These are phyloP conservation scores for Collybia nuda DNA, from an alignment of 768 basidiomycete species.

Conservation along the genomic window DNA sequence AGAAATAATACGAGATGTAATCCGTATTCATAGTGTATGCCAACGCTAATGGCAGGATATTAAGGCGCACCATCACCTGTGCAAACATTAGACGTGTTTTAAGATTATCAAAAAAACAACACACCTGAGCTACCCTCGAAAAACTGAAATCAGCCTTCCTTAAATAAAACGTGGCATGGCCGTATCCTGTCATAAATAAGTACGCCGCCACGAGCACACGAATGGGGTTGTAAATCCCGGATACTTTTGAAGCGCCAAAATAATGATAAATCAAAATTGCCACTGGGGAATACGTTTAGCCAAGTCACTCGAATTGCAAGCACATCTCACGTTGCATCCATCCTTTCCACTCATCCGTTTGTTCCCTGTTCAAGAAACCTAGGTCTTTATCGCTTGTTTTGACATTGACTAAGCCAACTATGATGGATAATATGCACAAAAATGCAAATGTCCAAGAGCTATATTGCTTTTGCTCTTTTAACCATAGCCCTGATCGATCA, in stretches of 20 bases:
- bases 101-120: slow-evolving; percentile 10
- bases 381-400: slow-evolving; percentile 77
- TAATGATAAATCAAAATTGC: slow-evolving; percentile 93
- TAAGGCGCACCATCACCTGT: slow-evolving; percentile 78
- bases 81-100: neutral
- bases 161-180: slow-evolving; percentile 85
- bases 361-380: slow-evolving; percentile 88
- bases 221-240: slow-evolving; percentile 92
- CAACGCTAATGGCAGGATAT: slow-evolving; percentile 77
- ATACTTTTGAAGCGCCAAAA: slow-evolving; percentile 83
- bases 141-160: slow-evolving; percentile 89
- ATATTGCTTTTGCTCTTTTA: slow-evolving; percentile 88
- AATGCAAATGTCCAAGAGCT: slow-evolving; percentile 64
- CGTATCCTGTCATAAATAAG: slow-evolving; percentile 93
- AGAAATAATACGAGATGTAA: slow-evolving; percentile 90
- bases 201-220: slow-evolving; percentile 87
- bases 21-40: slow-evolving; percentile 92
- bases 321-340: slow-evolving; percentile 88
- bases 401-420: slow-evolving; percentile 61
- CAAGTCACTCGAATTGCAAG: slow-evolving; percentile 1
- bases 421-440: slow-evolving; percentile 54
- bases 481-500: slow-evolving; percentile 85
- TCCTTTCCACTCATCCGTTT: slow-evolving; percentile 97
- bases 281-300: slow-evolving; percentile 42
- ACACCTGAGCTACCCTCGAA: slow-evolving; percentile 69